These are phyloP conservation scores for Hanseniaspora sp. DNA, from an alignment of 1,139 yeast species.

Conservation along the genomic window DNA sequence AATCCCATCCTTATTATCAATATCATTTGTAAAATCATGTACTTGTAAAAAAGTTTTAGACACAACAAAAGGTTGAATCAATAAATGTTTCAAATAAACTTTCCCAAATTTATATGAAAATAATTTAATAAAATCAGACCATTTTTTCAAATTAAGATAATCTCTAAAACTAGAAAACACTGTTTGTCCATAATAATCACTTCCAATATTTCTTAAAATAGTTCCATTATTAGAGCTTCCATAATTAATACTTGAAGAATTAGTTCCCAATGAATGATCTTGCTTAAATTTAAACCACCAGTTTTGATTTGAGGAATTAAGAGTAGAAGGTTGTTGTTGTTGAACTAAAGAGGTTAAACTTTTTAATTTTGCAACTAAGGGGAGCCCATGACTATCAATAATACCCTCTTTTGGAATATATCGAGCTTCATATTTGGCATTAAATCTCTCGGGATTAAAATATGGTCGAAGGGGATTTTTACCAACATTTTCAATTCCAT, in stretches of 20 bases:
- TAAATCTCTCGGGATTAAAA: conserved; percentile 57
- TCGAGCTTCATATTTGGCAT: conserved; percentile 54
- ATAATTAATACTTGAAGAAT: conserved; percentile 15
- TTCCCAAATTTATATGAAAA: conserved; percentile 51
- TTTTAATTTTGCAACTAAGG: conserved; percentile 32
- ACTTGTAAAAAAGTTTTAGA: conserved; percentile 70
- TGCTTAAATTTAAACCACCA: conserved; percentile 14
- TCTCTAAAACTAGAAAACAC: conserved; percentile 31
- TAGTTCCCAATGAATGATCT: conserved; percentile 3
- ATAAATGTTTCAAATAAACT: conserved; percentile 53
- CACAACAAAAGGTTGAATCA: conserved; percentile 84
- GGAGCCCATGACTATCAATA: conserved; percentile 31
- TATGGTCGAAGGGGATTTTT: conserved; percentile 47
- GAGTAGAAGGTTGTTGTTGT: conserved; percentile 17
- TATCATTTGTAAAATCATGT: conserved; percentile 40
- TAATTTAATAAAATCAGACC: conserved; percentile 44
- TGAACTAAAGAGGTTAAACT: conserved; percentile 21
- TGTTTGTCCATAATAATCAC: conserved; percentile 1
- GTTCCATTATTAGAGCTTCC: background rate
- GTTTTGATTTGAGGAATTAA: background rate
- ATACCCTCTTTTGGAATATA: conserved; percentile 53
- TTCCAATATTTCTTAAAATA: background rate
- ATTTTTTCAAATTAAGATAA: conserved; percentile 48
- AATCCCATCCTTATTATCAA: conserved; percentile 16
- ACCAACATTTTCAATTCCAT: background rate